These are phyloP conservation scores for Podaxis sp. DNA, from an alignment of 768 basidiomycete species.

Conservation along the genomic window DNA sequence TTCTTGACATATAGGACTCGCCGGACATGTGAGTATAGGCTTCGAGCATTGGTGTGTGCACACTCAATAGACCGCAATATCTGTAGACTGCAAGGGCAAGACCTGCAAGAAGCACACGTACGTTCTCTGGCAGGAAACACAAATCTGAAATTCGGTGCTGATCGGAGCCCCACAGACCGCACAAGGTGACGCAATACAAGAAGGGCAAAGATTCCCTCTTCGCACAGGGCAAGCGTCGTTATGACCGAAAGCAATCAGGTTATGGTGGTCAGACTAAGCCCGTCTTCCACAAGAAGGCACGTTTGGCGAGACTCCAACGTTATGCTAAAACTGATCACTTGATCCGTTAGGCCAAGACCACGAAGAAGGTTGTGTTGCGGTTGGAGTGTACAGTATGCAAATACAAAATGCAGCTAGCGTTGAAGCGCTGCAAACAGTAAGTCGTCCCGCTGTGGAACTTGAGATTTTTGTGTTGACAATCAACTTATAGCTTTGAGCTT, in stretches of 20 bases:
- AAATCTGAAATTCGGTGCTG: conserved; percentile 13
- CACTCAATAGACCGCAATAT: neutral
- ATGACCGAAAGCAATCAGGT: conserved; percentile 97
- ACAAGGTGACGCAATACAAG: conserved; percentile 99
- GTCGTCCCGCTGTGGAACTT: conserved; percentile 25
- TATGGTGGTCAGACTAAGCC: conserved; percentile 99
- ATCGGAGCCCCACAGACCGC: conserved; percentile 53
- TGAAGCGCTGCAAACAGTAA: conserved; percentile 99
- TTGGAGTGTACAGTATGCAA: conserved; percentile 98
- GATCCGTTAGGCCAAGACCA: conserved; percentile 81
- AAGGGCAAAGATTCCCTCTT: conserved; percentile 98
- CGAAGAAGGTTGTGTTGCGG: conserved; percentile 98
- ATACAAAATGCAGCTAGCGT: conserved; percentile 92
- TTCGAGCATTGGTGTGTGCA: neutral
- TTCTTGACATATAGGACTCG: conserved; percentile 57
- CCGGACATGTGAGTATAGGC: conserved; percentile 79
- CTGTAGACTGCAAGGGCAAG: conserved; percentile 90
- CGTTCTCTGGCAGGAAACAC: conserved; percentile 25
- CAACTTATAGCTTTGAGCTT: conserved; percentile 79
- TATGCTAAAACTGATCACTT: neutral
- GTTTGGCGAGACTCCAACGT: conserved; percentile 14
- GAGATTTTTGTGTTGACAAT: neutral
- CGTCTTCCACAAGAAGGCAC: conserved; percentile 99
- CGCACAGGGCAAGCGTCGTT: conserved; percentile 99
- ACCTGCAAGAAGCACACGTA: conserved; percentile 97